These are phyloP conservation scores for Evernia prunastri DNA, from an alignment of 495 filamentous ascomycete genomes.

Conservation along the genomic window DNA sequence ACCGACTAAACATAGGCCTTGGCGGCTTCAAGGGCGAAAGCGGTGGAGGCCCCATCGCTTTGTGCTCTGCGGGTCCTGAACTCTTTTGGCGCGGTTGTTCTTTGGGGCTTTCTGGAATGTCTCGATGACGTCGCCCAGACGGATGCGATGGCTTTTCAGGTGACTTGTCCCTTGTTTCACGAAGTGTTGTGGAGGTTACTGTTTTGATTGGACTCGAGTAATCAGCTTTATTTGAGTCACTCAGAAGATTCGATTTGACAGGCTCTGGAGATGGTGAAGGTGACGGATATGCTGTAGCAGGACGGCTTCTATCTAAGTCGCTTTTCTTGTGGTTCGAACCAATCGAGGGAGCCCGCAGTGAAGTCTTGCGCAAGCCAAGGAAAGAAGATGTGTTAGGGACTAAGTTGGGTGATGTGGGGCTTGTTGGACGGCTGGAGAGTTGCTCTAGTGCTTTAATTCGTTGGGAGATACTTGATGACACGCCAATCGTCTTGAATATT, in stretches of 20 bases:
- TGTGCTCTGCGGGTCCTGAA: constrained; percentile 63
- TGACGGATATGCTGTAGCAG: constrained; percentile 28
- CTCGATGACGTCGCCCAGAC: constrained; percentile 44
- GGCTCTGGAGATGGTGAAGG: constrained; percentile 27
- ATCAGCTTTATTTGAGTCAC: constrained; percentile 10
- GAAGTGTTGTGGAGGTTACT: constrained; percentile 71
- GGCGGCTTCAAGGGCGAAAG: constrained; percentile 25
- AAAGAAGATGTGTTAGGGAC: constrained; percentile 29
- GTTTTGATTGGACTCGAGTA: constrained; percentile 59
- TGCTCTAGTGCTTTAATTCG: constrained; percentile 83
- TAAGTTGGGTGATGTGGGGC: constrained; percentile 25
- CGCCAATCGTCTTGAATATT: constrained; percentile 66
- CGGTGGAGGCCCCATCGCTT: constrained; percentile 27
- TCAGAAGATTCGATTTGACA: constrained; percentile 11
- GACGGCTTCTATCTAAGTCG: constrained; percentile 30
- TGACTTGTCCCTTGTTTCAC: constrained; percentile 43
- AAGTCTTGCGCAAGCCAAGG: constrained; percentile 39
- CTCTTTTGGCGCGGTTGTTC: constrained; percentile 59
- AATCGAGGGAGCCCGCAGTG: constrained; percentile 17
- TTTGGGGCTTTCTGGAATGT: constrained; percentile 65
- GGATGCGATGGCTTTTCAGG: constrained; percentile 35
- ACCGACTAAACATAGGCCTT: constrained; percentile 17
- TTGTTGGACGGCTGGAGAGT: constrained; percentile 49
- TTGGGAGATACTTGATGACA: constrained; percentile 82
- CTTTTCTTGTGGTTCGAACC: constrained; percentile 25